phyloP scores from a whole-genome alignment of 2,329 filamentous ascomycete genomes.

The Alternaria novae-zelandiae region DNA sequence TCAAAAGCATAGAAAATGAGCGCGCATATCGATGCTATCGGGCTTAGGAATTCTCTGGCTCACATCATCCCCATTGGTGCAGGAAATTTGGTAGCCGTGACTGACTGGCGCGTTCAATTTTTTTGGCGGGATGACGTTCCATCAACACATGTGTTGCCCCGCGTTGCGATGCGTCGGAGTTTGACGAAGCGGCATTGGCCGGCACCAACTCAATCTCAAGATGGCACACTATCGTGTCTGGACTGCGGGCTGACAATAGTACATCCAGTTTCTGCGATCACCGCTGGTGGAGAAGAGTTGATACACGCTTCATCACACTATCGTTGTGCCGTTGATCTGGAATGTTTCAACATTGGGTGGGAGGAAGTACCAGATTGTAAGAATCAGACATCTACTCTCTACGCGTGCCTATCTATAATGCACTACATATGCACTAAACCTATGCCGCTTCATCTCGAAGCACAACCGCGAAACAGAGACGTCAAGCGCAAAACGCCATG shows the following conservation, averaged over 20 bases:
- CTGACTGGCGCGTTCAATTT: background rate
- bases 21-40: background rate
- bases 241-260: background rate
- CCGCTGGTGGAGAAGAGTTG: background rate
- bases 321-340: no score
- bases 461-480: background rate
- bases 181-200: background rate
- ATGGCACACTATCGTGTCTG: background rate
- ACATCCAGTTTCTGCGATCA: background rate
- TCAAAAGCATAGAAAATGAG: background rate
- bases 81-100: background rate
- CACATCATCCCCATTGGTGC: conserved; percentile 1
- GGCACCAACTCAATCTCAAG: background rate
- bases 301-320: background rate
- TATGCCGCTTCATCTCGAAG: background rate
- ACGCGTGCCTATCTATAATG: background rate
- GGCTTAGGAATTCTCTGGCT: background rate
- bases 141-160: background rate
- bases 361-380: background rate
- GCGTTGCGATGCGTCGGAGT: background rate
- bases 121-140: conserved; percentile 3
- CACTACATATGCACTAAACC: background rate
- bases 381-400: background rate
- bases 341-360: background rate
- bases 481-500: background rate